Evolutionary conservation across 345 rosid species (phyloP), one percentile per base, ranked within the genome.

Genomic region (Psidium friedrichsthalianum): DNA sequence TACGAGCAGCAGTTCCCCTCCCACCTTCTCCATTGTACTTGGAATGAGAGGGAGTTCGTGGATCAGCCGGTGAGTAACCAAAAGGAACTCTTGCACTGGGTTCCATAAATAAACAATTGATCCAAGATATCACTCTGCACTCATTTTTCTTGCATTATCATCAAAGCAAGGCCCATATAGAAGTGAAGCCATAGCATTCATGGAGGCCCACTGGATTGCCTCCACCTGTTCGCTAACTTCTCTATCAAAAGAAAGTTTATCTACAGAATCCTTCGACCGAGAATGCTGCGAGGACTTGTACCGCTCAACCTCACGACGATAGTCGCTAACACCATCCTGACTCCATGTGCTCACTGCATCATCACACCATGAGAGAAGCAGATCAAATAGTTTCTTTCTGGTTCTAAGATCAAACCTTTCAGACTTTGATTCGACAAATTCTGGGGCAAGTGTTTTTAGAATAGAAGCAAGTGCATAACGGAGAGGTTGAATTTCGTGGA

Each of bases 141-240:
- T 93, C 99, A 96, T 97, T 92, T 96, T 97, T 90, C 99, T 94
- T 36, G 99, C 98, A 92, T 94, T 96, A 90, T 97, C 99, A 89
- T 97, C 99, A 92, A 97, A 97, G 88, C 99, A 97, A 55, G 97
- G 95, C 58, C 99, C 99, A 89, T 97, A 94, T 82, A 97, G 90
- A 85, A 97, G 96, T 55, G 99, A 97, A 87, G 99, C 98, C 94
- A 97, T 94, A 61, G 99, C 99, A 93, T 93, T 94, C 97, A 95
- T 91, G 47, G 98, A 95, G 86, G 98, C 99, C 99, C 98, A 97
- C 90, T 97, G 99, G 82, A 95, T 94, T 82, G 98, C 95, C 93
- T 97, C 99, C 47, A 95, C 86, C 90, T 95, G 99, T 89, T 97
- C 99, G 85, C 89, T 94, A 89, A 95, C 87, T 88, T 97, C 99